A percentile compares a stretch with the other conserved stretches of the same genome.
These are phyloP conservation scores for Poronia punctata DNA, from an alignment of 495 filamentous ascomycete species.

Conservation along the genomic window DNA sequence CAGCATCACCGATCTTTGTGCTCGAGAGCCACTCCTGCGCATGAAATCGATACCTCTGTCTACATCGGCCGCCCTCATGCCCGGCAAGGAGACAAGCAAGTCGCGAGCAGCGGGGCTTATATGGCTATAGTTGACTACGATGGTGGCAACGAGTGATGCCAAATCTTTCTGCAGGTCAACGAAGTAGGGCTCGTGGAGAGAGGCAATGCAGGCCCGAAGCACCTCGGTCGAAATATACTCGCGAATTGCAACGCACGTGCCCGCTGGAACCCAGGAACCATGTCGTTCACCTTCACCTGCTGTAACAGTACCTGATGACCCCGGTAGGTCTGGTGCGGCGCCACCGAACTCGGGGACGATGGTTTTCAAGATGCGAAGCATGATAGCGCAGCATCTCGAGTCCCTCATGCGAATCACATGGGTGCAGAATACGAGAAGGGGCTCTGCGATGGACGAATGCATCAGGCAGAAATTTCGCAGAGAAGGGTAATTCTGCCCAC, in stretches of 20 bases:
- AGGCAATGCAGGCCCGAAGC: constrained; percentile 74
- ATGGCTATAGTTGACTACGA: constrained; percentile 65
- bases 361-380: constrained; percentile 74
- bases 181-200: constrained; percentile 90
- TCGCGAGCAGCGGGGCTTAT: constrained; percentile 53
- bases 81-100: constrained; percentile 46
- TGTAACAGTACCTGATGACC: background rate
- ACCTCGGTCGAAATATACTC: constrained; percentile 87
- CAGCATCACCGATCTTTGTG: constrained; percentile 77
- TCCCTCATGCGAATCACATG: constrained; percentile 89
- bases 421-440: constrained; percentile 82
- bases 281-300: constrained; percentile 15
- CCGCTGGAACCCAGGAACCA: constrained; percentile 39
- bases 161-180: constrained; percentile 94
- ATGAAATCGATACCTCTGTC: constrained; percentile 55
- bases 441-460: constrained; percentile 71
- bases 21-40: constrained; percentile 48
- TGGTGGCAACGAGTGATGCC: constrained; percentile 77
- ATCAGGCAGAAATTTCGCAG: constrained; percentile 77
- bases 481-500: constrained; percentile 33
- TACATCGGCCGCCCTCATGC: constrained; percentile 50
- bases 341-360: constrained; percentile 72
- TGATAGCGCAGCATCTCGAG: constrained; percentile 76
- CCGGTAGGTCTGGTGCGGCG: constrained; percentile 8
- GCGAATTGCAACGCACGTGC: constrained; percentile 59